A percentile compares a stretch with the other conserved stretches of the same genome.
phyloP scores from a whole-genome alignment of 306 rosid species.

The Rubus idaeus region DNA sequence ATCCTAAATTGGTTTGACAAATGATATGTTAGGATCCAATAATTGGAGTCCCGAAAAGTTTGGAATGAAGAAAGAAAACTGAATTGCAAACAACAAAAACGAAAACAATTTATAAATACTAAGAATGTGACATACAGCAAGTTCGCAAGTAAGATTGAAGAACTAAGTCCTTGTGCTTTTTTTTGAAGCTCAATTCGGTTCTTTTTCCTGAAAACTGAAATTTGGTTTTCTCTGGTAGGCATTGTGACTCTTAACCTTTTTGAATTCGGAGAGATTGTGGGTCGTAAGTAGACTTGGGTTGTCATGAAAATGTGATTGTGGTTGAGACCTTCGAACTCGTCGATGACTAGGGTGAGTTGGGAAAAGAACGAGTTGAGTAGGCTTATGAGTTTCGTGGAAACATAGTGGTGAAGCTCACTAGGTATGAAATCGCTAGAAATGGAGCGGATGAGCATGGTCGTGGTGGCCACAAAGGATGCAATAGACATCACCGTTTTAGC shows the following conservation, averaged over 20 bases:
- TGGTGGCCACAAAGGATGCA: conserved; percentile 28
- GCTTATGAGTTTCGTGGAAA: conserved; percentile 14
- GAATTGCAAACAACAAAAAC: no score
- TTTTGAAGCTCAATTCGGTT: conserved; percentile 32
- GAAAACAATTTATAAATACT: no score
- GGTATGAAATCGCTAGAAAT: conserved; percentile 33
- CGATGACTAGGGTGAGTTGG: conserved; percentile 32
- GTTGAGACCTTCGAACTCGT: conserved; percentile 32
- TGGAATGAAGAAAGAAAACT: no score
- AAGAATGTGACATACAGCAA: no score
- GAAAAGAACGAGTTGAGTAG: conserved; percentile 19
- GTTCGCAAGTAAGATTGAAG: conserved; percentile 21
- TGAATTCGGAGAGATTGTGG: conserved; percentile 21
- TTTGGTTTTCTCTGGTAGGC: conserved; percentile 20
- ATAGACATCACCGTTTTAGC: conserved; percentile 30
- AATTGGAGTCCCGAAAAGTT: no score
- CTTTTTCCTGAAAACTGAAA: conserved; percentile 15
- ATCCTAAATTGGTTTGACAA: no score
- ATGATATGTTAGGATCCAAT: no score
- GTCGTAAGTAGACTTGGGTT: conserved; percentile 28
- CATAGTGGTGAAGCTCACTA: conserved; percentile 10
- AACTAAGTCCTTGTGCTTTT: conserved; percentile 28
- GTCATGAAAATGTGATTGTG: conserved; percentile 38
- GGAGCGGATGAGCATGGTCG: conserved; percentile 37
- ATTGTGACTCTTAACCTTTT: conserved; percentile 29